A percentile compares a stretch with the other conserved stretches of the same genome.
phyloP scores from a whole-genome alignment of 129 eudicot species.

The Tanacetum coccineum region DNA sequence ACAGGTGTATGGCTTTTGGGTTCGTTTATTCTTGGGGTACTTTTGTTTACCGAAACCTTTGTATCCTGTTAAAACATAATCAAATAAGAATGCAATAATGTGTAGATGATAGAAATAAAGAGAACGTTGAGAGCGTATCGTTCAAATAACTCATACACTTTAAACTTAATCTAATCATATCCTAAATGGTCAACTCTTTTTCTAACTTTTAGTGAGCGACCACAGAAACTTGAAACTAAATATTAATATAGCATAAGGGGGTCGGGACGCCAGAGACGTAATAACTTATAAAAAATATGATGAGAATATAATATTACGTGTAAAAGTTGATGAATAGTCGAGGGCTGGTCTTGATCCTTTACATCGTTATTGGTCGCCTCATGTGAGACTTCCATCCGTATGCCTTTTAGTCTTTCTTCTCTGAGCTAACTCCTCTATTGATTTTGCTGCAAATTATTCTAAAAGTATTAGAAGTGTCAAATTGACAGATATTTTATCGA shows the following conservation, averaged over 20 bases:
- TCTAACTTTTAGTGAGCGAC: too few relatives aligned
- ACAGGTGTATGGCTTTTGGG: constrained; percentile 30
- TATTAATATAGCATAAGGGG: not conserved
- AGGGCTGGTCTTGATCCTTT: constrained; percentile 52
- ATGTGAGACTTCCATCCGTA: constrained; percentile 72
- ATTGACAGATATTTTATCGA: too few relatives aligned
- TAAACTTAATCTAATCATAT: too few relatives aligned
- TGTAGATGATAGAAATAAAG: not conserved
- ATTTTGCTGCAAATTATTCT: constrained; percentile 22
- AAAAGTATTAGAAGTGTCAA: not conserved
- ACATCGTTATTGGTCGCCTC: constrained; percentile 24
- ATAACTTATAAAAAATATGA: not conserved
- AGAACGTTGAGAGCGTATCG: not conserved
- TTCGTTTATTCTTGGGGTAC: constrained; percentile 20
- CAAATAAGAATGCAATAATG: not conserved
- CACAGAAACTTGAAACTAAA: constrained; percentile 27
- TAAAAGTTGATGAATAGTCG: constrained; percentile 42
- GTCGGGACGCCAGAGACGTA: not conserved
- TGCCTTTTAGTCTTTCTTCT: constrained; percentile 78
- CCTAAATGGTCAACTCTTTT: too few relatives aligned
- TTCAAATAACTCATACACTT: too few relatives aligned
- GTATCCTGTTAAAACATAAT: constrained; percentile 13
- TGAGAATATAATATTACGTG: constrained; percentile 45
- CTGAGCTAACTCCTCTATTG: constrained; percentile 89
- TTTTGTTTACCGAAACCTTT: constrained; percentile 30